Evolutionary conservation across 768 basidiomycete species (phyloP), one percentile per base, ranked within the genome.

Genomic region (Hygrocybe punicea): DNA sequence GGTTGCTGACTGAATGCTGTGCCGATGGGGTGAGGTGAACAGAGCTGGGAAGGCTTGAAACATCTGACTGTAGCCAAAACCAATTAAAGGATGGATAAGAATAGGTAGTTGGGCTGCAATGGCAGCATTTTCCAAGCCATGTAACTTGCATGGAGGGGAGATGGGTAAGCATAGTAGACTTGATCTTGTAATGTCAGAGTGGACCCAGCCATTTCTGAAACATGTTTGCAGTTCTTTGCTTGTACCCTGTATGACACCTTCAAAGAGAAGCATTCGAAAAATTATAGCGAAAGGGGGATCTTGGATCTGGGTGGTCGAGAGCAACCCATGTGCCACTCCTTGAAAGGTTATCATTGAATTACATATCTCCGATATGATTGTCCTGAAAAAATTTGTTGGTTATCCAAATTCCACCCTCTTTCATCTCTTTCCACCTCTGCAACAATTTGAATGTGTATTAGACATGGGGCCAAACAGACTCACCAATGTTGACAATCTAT

Each of bases 21-120:
- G 23, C 34, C 53, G 14, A 61, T 10, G 33, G 4, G 25, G 13
- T 21, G 37, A 13, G 53, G 42, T 16, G 53, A 11, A 49, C 39
- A 24, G 11, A 55, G 42, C 17, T n/a, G 53, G 46, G 53, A 55
- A 42, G 42, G 42, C 6, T 29, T 44, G 46, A 62, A 60, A 23
- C 24, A 19, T 37, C 17, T 14, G 29, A 62, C 52, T 25, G 56
- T 39, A 19, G 14, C 19, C 19, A 40, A 35, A 29, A 53, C 48
- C 35, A 62, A 44, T 8, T 53, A 34, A 16, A 48, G 34, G 37
- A 56, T 46, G 8, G 40, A 48, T 24, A 13, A n/a, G 44, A 19
- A 55, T 24, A 7, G 42, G 53, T 25, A 46, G 7, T 49, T 19
- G 19, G 17, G 6, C 6, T 36, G 11, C 11, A n/a, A n/a, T 16